Evolutionary conservation across 106 monocot genomes (phyloP).

Genomic region (Platanthera guangdongensis): DNA sequence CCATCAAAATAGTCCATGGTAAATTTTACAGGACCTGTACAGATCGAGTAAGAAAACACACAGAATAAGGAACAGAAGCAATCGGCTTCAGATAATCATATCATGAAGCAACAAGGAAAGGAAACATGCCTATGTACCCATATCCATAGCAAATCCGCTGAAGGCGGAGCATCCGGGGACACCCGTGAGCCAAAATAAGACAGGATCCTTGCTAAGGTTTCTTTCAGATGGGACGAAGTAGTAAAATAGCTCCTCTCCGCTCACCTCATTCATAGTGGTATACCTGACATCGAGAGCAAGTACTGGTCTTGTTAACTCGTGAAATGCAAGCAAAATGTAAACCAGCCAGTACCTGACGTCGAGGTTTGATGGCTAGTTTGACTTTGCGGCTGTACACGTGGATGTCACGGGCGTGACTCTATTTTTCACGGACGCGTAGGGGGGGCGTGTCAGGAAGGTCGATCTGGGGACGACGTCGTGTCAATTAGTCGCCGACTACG

Average conservation of each 20-base stretch:
- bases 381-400: too few species aligned
- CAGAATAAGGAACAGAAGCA: not conserved
- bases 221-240: slow-evolving; percentile 60
- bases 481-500: too few species aligned
- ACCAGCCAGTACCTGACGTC: too few species aligned
- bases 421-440: too few species aligned
- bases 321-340: not conserved
- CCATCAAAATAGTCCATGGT: slow-evolving; percentile 15
- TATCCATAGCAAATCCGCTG: slow-evolving; percentile 22
- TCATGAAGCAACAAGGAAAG: not conserved
- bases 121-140: slow-evolving; percentile 20
- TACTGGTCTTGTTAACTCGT: not conserved
- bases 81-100: not conserved
- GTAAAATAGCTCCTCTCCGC: slow-evolving; percentile 42
- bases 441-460: too few species aligned
- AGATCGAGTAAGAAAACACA: not conserved
- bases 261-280: slow-evolving; percentile 6
- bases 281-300: not conserved
- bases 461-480: too few species aligned
- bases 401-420: too few species aligned
- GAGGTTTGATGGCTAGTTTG: too few species aligned
- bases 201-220: slow-evolving; percentile 37
- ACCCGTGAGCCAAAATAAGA: slow-evolving; percentile 50
- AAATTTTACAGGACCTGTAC: slow-evolving; percentile 39
- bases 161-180: slow-evolving; percentile 53